Base-by-base conservation (phyloP, 441 rosid genomes). In the Pelargonium cotyledonis region DNA sequence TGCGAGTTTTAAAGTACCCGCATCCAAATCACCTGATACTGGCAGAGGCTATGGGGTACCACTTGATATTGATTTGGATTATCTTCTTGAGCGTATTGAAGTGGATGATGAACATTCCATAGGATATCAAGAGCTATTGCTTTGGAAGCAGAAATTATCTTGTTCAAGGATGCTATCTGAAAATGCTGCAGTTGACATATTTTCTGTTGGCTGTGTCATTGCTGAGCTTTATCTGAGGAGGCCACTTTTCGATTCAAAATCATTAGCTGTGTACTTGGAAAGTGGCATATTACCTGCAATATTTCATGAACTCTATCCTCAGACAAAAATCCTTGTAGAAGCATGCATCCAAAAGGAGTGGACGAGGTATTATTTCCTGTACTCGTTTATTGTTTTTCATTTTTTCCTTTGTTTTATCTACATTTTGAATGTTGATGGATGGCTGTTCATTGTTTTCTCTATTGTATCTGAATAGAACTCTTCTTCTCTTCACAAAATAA, bases 201-300 rank as follows among this genome's bases (percentile, higher is more conserved):
- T 93, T 82, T 86, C 96, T 70, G 38, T 91, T 58, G 98, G 96
- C 70, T 89, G 95, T 81, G 74, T 93, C 75, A 70, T 88, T 71
- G 97, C 96, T 43, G 98, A 93, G 79, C 93, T 91, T 68, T 84
- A 83, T 85, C 79, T 91, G 76, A 78, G 69, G 79, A 85, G 77
- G 76, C 97, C 98, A 61, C 88, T 91, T 70, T 91, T 93, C 79
- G 83, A 86, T 83, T 75, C 95, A 16, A 76, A 74, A 46, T 90
- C 97, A 67, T 79, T 93, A 68, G 81, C 82, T 47, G 31, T 76
- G 63, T 89, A 84, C 78, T 51, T 84, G 68, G 82, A 78, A 72
- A 69, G 71, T 70, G 90, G 86, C 65, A 78, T 73, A 51, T 80
- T 85, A 68, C 97, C 98, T 68, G 83, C 77, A 67, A 72, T 76